Evolutionary conservation across 1,284 basidiomycete species (phyloP).

Genomic region (Cryptococcus sp.): DNA sequence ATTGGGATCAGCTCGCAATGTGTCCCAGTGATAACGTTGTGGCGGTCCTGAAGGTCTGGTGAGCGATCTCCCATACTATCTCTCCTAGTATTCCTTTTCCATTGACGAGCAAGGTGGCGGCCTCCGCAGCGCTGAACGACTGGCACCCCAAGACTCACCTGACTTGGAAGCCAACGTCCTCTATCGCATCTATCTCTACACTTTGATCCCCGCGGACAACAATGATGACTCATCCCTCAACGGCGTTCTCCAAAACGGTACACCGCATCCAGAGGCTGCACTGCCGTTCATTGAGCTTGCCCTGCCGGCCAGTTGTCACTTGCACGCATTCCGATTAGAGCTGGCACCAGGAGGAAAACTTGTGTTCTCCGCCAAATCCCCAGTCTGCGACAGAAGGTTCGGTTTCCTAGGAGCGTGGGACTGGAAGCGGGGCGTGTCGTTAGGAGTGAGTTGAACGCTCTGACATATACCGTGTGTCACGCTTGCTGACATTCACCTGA

Average conservation of each 20-base stretch:
- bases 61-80: no score
- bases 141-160: background rate
- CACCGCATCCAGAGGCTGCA: constrained; percentile 5
- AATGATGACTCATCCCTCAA: background rate
- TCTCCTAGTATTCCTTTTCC: no score
- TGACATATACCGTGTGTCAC: no score
- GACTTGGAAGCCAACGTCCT: background rate
- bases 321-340: background rate
- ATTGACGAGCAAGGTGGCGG: no score
- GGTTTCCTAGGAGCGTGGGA: constrained; percentile 10
- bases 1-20: background rate
- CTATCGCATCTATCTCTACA: constrained; percentile 9
- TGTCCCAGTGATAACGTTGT: constrained; percentile 6
- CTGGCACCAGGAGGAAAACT: background rate
- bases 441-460: constrained; percentile 2
- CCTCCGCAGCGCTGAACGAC: no score
- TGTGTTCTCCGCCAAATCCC: no score
- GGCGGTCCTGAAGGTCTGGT: background rate
- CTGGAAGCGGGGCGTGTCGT: constrained; percentile 11
- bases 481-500: background rate
- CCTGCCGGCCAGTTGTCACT: constrained; percentile 7
- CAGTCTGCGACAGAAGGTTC: no score
- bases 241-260: background rate
- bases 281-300: constrained; percentile 6
- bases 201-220: background rate